phyloP scores from a whole-genome alignment of 306 rosid species.

The Citrullus amarus region DNA sequence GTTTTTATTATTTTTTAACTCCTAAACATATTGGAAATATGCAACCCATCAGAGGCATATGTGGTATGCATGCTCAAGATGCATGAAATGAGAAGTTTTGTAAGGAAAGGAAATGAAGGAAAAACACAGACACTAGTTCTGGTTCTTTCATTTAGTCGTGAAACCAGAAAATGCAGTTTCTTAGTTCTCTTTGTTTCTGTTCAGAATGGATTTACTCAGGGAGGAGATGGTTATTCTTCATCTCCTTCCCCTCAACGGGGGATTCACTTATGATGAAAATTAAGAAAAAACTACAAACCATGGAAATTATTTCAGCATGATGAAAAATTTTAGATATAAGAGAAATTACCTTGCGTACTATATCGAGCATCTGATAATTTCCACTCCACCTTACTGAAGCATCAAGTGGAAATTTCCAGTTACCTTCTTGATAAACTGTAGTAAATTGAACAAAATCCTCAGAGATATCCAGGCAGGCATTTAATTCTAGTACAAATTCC shows the following conservation, averaged over 20 bases:
- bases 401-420: slow-evolving; percentile 90
- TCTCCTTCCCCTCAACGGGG: background rate
- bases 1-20: background rate
- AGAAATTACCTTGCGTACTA: slow-evolving; percentile 64
- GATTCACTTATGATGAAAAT: background rate
- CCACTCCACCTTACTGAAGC: slow-evolving; percentile 89
- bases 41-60: background rate
- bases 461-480: slow-evolving; percentile 54
- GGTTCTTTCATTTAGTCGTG: background rate
- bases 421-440: slow-evolving; percentile 71
- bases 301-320: background rate
- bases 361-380: slow-evolving; percentile 87
- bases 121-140: background rate
- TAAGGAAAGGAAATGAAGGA: background rate
- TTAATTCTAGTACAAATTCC: slow-evolving; percentile 64
- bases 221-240: background rate
- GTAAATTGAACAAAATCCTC: slow-evolving; percentile 67
- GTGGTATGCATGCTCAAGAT: background rate
- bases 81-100: background rate
- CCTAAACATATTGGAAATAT: background rate
- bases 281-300: background rate
- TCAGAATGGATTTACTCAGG: background rate
- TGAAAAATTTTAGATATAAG: background rate
- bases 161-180: background rate
- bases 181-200: background rate